Percentiles rank a stretch among this genome's conserved stretches.
phyloP scores from a whole-genome alignment of 2,329 filamentous ascomycete genomes.

The Clonostachys rhizophaga region DNA sequence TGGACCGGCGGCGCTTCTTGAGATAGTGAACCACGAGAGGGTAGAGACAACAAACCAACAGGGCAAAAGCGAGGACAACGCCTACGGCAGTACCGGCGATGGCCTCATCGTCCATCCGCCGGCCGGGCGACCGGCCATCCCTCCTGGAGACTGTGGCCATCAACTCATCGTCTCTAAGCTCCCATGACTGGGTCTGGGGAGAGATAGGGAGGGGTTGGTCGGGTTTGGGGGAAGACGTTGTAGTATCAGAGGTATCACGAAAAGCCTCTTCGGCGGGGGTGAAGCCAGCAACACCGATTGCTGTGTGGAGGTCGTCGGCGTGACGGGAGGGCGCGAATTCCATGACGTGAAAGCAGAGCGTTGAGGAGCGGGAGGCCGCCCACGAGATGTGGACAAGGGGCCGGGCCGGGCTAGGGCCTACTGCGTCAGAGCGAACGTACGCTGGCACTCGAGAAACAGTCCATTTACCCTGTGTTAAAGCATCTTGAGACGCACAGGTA shows the following conservation, averaged over 20 bases:
- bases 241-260: slow-evolving; percentile 1
- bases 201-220: neutral
- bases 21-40: slow-evolving; percentile 23
- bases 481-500: too few species aligned
- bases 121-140: slow-evolving; percentile 11
- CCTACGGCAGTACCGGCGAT: slow-evolving; percentile 31
- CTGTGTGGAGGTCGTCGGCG: neutral
- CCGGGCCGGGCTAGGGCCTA: neutral
- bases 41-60: slow-evolving; percentile 30
- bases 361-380: slow-evolving; percentile 4
- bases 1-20: slow-evolving; percentile 5
- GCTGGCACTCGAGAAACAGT: too few species aligned
- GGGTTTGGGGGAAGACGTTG: neutral
- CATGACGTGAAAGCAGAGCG: slow-evolving; percentile 2
- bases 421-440: neutral
- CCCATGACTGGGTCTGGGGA: too few species aligned
- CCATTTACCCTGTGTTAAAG: too few species aligned
- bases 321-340: neutral
- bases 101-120: slow-evolving; percentile 22
- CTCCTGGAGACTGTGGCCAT: slow-evolving; percentile 11
- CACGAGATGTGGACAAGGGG: slow-evolving; percentile 2
- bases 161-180: neutral
- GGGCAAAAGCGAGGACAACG: slow-evolving; percentile 20
- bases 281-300: neutral
- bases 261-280: neutral